Evolutionary conservation across 139 green algal species (phyloP), one percentile per base, ranked within the genome.

Genomic region (Chlamydomonas urium): DNA sequence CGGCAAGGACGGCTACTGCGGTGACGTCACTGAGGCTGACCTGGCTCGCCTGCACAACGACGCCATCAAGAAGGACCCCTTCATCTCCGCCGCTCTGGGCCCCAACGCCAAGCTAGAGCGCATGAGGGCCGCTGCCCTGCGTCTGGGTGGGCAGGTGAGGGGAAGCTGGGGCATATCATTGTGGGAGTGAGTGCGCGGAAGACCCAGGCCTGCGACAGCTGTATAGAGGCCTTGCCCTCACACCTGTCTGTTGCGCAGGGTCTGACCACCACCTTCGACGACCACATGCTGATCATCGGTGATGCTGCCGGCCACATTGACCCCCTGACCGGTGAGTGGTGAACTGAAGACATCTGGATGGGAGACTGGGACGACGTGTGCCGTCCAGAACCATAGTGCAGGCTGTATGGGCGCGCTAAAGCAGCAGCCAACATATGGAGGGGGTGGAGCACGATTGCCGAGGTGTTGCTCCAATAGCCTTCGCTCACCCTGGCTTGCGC

Each of bases 251-350:
- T 53, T 38, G 23, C 21, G 26, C 81, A 88, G 79, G 88, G 91
- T 63, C 38, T 96, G 60, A 75, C 31, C 1, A 87, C 75, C 45
- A 93, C 80, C 4, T 88, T 87, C 47, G 91, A 91, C 69, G 90
- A 97, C 78, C 88, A 96, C 80, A 73, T 97, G 48, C 36, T 97
- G 38, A 96, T 97, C 63, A 76, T 96, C 4, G 92, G 92, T 33
- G 92, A 97, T 58, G 92, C 92, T 8, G 92, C 92, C 5, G 92
- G 92, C 3, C 90, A 96, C 79, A 96, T 96, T 72, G 91, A 97
- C 81, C 91, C 92, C 3, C 74, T 96, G 42, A 97, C 92, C 14
- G 88, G 87, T 72, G n/a, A n/a, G n/a, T n/a, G n/a, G n/a, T n/a
- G n/a, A n/a, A n/a, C n/a, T n/a, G n/a, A n/a, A n/a, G n/a, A n/a